Evolutionary conservation across 768 basidiomycete genomes (phyloP), one percentile per base, ranked within the genome.

Genomic region (Dioszegia crocea): DNA sequence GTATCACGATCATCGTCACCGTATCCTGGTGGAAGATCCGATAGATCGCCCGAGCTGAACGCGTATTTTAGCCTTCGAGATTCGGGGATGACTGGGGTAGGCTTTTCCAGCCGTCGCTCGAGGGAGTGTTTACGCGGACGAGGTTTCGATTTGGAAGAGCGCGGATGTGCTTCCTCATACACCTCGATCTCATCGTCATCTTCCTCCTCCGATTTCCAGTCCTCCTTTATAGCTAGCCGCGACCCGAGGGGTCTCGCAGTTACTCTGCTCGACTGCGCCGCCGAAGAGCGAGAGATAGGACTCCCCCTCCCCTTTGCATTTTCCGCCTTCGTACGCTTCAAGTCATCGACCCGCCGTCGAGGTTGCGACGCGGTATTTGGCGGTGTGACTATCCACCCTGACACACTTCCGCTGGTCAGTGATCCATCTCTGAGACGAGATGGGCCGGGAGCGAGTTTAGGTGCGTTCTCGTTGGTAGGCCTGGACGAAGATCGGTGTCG

Each of bases 301-400:
- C 51, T 53, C 4, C 51, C 51, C 17, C 51, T 36, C 14, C 19
- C 38, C 19, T 16, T 29, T 21, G 23, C 40, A 21, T 23, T 39
- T 4, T 53, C 38, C 36, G 26, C 38, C 21, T 40, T 10, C 11
- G 12, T 11, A 3, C 19, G 9, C 24, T 40, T 53, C 33, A 53
- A 8, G 19, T 16, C 19, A 29, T 40, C 39, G 14, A 53, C 17
- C 23, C 16, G 19, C 12, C 16, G 31, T 3, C 51, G 36, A 40
- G 51, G 51, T 26, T 31, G 33, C 4, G 54, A 46, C 4, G 54
- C 59, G 21, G 58, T 64, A 12, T 47, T 54, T 3, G 63, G 61
- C 19, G 68, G 65, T 2, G 62, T 64, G 21, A 21, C 36, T 21
- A 66, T 56, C 29, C 56, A 63, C 2, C 59, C 57, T 23, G 59